Evolutionary conservation across 805 yeast species (phyloP), one percentile per base, ranked within the genome.

Genomic region (Pichia cabralensis): DNA sequence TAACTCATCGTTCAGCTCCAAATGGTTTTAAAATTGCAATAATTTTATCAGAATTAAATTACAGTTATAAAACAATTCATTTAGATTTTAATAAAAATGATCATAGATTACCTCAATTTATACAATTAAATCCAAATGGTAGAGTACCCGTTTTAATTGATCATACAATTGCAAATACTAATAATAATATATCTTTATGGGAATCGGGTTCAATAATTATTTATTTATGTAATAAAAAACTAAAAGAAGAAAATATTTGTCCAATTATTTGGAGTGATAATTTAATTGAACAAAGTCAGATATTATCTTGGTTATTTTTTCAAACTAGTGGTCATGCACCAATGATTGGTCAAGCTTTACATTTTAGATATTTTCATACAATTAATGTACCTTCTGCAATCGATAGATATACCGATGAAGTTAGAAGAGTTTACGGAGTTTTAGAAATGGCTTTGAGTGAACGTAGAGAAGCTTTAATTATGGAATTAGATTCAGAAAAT

Each of bases 281-380:
- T 50, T 54, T 80, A 34, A 65, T 73, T 11, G 95, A 84, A 44
- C 95, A 85, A 61, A 69, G 88, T 3, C 89, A 80, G 54, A 84
- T 88, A 38, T 69, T 75, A 40, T 74, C 86, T 6, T 88, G 96
- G 96, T 65, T 89, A 25, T 88, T 84, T 52, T 88, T 88, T 65
- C 97, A 88, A 60, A 85, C 96, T 3, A 80, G 94, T 5, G 96
- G 97, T 6, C 96, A 86, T 55, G 95, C 96, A 0, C 96, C 96
- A n/a, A 88, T 88, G 95, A 82, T 88, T 48, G 96, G 96, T 14
- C 96, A 88, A 59, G 96, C 96, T 8, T 67, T 89, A 47, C 96
- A 89, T 62, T 89, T 88, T 63, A 70, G 88, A 50, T 85, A 83
- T 55, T 85, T 88, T 66, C 96, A 88, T 55, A 72, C 88, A 6